Evolutionary conservation across 1,139 yeast genomes (phyloP), one percentile per base, ranked within the genome.

Genomic region (Geotrichum klebahnii): DNA sequence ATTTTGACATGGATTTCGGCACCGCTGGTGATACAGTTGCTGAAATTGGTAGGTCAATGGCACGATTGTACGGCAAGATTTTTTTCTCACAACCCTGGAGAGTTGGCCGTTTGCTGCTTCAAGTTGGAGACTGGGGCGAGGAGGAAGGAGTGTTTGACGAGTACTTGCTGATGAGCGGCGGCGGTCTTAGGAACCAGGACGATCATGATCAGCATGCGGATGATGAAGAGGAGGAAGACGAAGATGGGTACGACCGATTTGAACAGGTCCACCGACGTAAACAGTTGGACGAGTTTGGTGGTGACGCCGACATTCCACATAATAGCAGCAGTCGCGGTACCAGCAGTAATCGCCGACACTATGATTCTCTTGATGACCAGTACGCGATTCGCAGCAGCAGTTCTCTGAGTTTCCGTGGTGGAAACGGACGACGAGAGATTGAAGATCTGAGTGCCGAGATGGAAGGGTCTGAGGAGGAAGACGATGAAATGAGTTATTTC

Each of bases 21-120:
- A 42, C 48, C 1, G 44, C 53, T 1, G 51, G 51, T 5, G 53
- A 51, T 22, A 48, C 53, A 6, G 39, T 51, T 24, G 34, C 50
- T 3, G 53, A 51, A 24, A 79, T 58, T 67, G 86, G 64, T 59
- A 76, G 48, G 66, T 80, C 85, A 39, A 81, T 87, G 59, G 63
- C 81, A 45, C 79, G 80, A 57, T 82, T 81, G 56, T 89, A 89
- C 68, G 68, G 79, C 53, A 81, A 79, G 56, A 79, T 82, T 46
- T 65, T 87, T 35, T 65, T 84, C 22, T 79, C 88, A 20, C 97
- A 92, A 66, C 98, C 98, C 1, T 82, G 90, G 66, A 97, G 92
- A 61, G 84, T 87, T 31, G 81, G 87, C 3, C 75, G 95, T 50
- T 72, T 88, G 55, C 74, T 89, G 36, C 67, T 89, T 52, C 98